Evolutionary conservation across 2,329 filamentous ascomycete species (phyloP), one percentile per base, ranked within the genome.

Genomic region (Penicillium sp.): DNA sequence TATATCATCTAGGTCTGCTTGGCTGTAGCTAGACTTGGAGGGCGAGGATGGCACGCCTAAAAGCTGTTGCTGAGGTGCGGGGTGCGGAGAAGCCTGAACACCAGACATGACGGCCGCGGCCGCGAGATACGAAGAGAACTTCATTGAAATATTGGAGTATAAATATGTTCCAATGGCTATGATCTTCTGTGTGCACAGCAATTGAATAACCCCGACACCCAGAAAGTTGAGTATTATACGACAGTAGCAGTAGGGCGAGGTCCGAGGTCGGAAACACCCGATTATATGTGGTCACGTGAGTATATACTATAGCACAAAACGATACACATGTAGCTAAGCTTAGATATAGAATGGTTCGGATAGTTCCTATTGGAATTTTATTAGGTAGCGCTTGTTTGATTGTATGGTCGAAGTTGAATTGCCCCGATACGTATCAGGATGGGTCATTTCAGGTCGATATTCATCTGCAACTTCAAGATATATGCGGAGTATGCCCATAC

Each of bases 1-100:
- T 38, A 77, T 65, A 39, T 72, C 60, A 6, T 73, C 67, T 10
- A 75, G 48, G 42, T 62, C 56, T 27, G 50, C 48, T 35, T 57
- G 46, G 35, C 37, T 56, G 27, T 54, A 29, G 44, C 21, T 48
- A 18, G 38, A 16, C 32, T 37, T 27, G 4, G 51, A 45, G 13
- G 46, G 6, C 12, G 46, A 42, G 25, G 52, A 40, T 44, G 53
- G 45, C 23, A 27, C 50, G n/a, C 57, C 54, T 35, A 65, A 52
- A 13, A 58, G 51, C 32, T 61, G 60, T 31, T 60, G 60, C 46
- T 55, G 52, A 37, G 52, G 55, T 65, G 64, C 63, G 62, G 64
- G 63, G 62, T 66, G 60, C 65, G 64, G 67, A 65, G 66, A 65
- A 62, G 63, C 66, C 32, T 60, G 59, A 4, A 57, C 58, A 44